These are phyloP conservation scores for Knoxia roxburghii DNA, from an alignment of 257 asterid genomes.

Conservation along the genomic window DNA sequence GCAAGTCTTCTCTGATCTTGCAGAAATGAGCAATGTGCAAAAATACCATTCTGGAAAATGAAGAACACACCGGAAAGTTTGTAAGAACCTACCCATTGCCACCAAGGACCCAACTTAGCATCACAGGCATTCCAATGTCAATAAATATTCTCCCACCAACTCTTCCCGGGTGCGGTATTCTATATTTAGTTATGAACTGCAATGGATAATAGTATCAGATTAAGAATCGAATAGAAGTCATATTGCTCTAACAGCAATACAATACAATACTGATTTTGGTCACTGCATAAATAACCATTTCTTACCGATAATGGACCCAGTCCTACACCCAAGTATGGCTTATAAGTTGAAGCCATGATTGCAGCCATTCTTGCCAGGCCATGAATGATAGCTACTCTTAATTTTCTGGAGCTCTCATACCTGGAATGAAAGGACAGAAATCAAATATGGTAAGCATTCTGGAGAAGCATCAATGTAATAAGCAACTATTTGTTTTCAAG, in stretches of 20 bases:
- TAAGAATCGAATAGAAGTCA: slow-evolving; percentile 2
- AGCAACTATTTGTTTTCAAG: background rate
- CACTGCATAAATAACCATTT: no score
- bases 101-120: slow-evolving; percentile 97
- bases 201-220: slow-evolving; percentile 15
- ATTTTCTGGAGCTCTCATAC: slow-evolving; percentile 72
- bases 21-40: background rate
- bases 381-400: slow-evolving; percentile 84
- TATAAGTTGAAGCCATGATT: slow-evolving; percentile 90
- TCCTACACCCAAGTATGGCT: slow-evolving; percentile 88
- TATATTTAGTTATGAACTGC: slow-evolving; percentile 73
- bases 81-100: slow-evolving; percentile 72
- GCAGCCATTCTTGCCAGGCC: slow-evolving; percentile 99
- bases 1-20: background rate
- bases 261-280: no score
- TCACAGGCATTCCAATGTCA: slow-evolving; percentile 84
- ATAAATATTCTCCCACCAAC: slow-evolving; percentile 87
- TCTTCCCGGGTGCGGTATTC: slow-evolving; percentile 97
- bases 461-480: slow-evolving; percentile 1
- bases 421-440: slow-evolving; percentile 31
- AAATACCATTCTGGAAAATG: background rate
- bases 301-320: slow-evolving; percentile 88
- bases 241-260: background rate
- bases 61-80: background rate
- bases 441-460: slow-evolving; percentile 14